phyloP scores from a whole-genome alignment of 495 filamentous ascomycete species.

The Penicillium longicatenatum region DNA sequence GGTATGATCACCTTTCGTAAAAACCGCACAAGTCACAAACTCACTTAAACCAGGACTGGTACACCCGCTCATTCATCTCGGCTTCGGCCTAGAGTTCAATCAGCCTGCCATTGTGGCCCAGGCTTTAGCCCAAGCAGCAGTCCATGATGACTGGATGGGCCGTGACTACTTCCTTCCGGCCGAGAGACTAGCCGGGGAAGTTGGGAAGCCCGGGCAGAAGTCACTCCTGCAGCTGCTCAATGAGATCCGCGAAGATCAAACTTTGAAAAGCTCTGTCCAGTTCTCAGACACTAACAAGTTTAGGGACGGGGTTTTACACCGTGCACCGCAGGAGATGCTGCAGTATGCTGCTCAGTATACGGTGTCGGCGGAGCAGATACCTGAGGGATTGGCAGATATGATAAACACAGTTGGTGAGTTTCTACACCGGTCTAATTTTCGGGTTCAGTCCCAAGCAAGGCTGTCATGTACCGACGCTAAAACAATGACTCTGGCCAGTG shows the following conservation, averaged over 20 bases:
- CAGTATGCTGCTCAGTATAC: constrained; percentile 58
- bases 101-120: constrained; percentile 82
- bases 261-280: constrained; percentile 50
- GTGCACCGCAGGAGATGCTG: constrained; percentile 65
- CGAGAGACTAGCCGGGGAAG: constrained; percentile 51
- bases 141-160: constrained; percentile 56
- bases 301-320: constrained; percentile 62
- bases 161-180: constrained; percentile 49
- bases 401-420: constrained; percentile 59
- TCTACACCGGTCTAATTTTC: too few relatives aligned
- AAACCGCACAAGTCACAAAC: not conserved
- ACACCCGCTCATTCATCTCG: constrained; percentile 83
- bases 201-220: constrained; percentile 40
- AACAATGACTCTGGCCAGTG: constrained; percentile 25
- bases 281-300: constrained; percentile 63
- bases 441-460: not conserved
- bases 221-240: constrained; percentile 59
- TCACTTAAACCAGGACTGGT: constrained; percentile 55
- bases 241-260: constrained; percentile 56
- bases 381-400: constrained; percentile 76
- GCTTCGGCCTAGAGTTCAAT: constrained; percentile 78
- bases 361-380: constrained; percentile 61
- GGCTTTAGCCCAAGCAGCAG: constrained; percentile 73
- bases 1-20: constrained; percentile 36
- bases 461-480: not conserved